Evolutionary conservation across 1,284 basidiomycete genomes (phyloP).

Genomic region (Flammula alnicola): DNA sequence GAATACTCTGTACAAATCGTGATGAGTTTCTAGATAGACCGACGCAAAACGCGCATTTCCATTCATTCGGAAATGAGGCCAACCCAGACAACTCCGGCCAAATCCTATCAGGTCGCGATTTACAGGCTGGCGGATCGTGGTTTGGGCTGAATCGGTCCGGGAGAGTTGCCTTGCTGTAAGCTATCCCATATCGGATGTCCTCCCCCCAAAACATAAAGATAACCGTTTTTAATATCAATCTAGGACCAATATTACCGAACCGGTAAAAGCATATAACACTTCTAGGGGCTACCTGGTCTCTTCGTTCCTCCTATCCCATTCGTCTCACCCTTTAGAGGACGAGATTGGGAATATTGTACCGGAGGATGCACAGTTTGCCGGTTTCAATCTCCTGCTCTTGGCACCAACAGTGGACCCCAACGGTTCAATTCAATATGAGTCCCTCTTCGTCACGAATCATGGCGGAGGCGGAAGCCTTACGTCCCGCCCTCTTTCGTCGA

Average conservation of each 20-base stretch:
- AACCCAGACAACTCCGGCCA: constrained; percentile 32
- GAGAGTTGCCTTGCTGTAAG: constrained; percentile 72
- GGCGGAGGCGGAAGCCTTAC: constrained; percentile 65
- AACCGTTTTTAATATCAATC: constrained; percentile 12
- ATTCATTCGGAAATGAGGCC: constrained; percentile 48
- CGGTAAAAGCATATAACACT: constrained; percentile 45
- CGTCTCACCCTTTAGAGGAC: constrained; percentile 47
- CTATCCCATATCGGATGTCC: constrained; percentile 23
- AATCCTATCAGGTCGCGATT: constrained; percentile 76
- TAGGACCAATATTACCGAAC: constrained; percentile 84
- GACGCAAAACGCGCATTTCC: constrained; percentile 66
- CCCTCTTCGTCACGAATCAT: constrained; percentile 65
- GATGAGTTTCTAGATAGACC: constrained; percentile 75
- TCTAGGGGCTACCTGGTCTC: constrained; percentile 72
- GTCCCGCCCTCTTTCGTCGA: constrained; percentile 51
- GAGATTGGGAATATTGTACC: constrained; percentile 49
- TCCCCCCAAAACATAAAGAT: constrained; percentile 11
- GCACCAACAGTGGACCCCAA: constrained; percentile 37
- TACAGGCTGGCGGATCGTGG: constrained; percentile 78
- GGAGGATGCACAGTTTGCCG: constrained; percentile 60
- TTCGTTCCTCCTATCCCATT: constrained; percentile 63
- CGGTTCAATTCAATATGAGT: constrained; percentile 49
- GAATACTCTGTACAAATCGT: constrained; percentile 76
- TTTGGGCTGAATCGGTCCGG: constrained; percentile 70
- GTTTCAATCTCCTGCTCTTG: constrained; percentile 78